Evolutionary conservation across 2,329 filamentous ascomycete genomes (phyloP), one percentile per base, ranked within the genome.

Genomic region (Exophiala viscosa): DNA sequence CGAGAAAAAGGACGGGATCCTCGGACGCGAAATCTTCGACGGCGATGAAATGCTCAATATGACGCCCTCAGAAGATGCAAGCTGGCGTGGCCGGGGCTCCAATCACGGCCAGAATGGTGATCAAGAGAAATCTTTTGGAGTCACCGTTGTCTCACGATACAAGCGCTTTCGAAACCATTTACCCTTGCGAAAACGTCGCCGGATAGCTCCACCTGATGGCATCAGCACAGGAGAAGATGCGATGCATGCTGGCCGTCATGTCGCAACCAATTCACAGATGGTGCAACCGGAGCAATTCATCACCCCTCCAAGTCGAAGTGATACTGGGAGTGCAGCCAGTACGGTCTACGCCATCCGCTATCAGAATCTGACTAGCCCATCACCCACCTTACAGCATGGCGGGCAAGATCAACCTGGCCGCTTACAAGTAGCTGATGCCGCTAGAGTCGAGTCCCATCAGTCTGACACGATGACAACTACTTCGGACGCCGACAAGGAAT

Each of bases 1-100:
- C 68, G 90, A 96, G 68, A 90, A 91, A 70, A 95, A 95, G 70
- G 90, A 95, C 62, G 91, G 91, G 0, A 95, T 96, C 50, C 73
- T 96, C 1, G 91, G 91, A 3, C 79, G 91, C 58, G 91, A 96
- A 66, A 84, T 96, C 0, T 96, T 95, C 65, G 91, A 96, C 62
- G 91, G 90, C 3, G 91, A 96, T 64, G 91, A 96, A 66, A 95
- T 93, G 85, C 76, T 95, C 34, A 88, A 92, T 48, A 74, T 80
- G 40, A 83, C 78, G 3, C 78, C 81, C 3, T 80, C 78, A 2
- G 76, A 82, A 50, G 80, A 83, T 55, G 71, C 79, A 35, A 73
- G 74, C 45, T 83, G 75, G 73, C 72, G 66, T 32, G 55, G 55
- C 11, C 42, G 34, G 5, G 52, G 50, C 31, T 15, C 34, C 4